A percentile compares a stretch with the other conserved stretches of the same genome.
phyloP scores from a whole-genome alignment of 345 rosid species.

The Heritiera littoralis region DNA sequence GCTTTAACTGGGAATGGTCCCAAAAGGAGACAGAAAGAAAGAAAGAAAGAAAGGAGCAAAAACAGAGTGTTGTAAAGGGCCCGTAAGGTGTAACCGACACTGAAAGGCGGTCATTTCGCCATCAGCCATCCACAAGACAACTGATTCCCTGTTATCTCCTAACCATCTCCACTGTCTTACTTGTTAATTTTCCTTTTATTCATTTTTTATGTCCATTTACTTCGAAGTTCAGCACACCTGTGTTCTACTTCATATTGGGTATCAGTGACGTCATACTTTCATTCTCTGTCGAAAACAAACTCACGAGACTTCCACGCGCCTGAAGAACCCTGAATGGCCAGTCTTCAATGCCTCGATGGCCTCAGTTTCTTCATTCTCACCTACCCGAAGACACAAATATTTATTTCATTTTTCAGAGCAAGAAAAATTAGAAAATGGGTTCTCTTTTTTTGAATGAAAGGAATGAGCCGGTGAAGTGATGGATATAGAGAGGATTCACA shows the following conservation, averaged over 20 bases:
- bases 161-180: neutral
- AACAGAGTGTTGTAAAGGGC: neutral
- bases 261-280: neutral
- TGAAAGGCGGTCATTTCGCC: conserved; percentile 7
- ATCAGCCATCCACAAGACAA: neutral
- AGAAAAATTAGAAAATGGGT: neutral
- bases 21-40: neutral
- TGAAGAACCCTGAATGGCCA: neutral
- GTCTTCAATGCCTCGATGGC: neutral
- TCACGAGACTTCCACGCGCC: neutral
- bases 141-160: neutral
- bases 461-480: neutral
- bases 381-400: neutral
- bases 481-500: neutral
- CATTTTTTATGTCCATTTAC: neutral
- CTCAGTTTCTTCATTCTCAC: neutral
- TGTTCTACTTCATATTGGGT: neutral
- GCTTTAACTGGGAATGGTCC: neutral
- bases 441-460: neutral
- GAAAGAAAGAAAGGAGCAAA: neutral
- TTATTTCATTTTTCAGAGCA: neutral
- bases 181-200: neutral
- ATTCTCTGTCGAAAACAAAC: neutral
- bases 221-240: neutral
- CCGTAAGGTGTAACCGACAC: neutral